Evolutionary conservation across 139 green algal species (phyloP).

Genomic region (Yamagishiella unicocca): DNA sequence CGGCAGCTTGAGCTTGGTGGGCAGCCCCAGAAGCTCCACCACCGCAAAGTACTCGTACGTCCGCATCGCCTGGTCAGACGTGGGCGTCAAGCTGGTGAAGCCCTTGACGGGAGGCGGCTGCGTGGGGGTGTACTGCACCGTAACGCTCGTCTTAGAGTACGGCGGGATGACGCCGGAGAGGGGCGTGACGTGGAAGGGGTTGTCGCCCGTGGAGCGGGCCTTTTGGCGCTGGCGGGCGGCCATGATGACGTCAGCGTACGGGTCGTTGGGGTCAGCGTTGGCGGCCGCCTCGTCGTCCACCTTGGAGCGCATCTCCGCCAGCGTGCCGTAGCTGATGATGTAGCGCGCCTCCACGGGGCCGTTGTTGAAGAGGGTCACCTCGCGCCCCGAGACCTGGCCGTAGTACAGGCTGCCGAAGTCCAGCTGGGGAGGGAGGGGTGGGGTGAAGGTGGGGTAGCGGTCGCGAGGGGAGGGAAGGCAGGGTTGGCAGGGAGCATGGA

Average conservation of each 20-base stretch:
- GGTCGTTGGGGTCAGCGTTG: conserved; percentile 55
- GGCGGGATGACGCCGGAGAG: conserved; percentile 42
- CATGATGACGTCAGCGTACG: conserved; percentile 59
- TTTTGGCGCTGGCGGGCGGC: conserved; percentile 58
- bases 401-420: conserved; percentile 47
- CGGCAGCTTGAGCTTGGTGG: conserved; percentile 58
- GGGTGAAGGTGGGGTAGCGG: background rate
- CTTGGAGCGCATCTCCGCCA: conserved; percentile 54
- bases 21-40: conserved; percentile 51
- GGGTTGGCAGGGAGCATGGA: background rate
- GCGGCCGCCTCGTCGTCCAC: conserved; percentile 44
- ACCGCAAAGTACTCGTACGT: conserved; percentile 60
- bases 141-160: conserved; percentile 45
- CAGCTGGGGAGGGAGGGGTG: conserved; percentile 15
- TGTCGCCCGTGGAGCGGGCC: conserved; percentile 53
- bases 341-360: conserved; percentile 56
- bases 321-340: conserved; percentile 57
- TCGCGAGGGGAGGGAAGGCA: background rate
- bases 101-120: conserved; percentile 37
- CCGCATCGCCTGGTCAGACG: conserved; percentile 33
- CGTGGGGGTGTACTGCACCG: conserved; percentile 47
- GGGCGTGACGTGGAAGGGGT: conserved; percentile 63
- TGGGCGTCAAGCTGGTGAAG: conserved; percentile 28
- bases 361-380: conserved; percentile 63
- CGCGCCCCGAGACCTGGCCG: conserved; percentile 26